phyloP scores from a whole-genome alignment of 2,329 filamentous ascomycete genomes.

The Elsinoe batatas region DNA sequence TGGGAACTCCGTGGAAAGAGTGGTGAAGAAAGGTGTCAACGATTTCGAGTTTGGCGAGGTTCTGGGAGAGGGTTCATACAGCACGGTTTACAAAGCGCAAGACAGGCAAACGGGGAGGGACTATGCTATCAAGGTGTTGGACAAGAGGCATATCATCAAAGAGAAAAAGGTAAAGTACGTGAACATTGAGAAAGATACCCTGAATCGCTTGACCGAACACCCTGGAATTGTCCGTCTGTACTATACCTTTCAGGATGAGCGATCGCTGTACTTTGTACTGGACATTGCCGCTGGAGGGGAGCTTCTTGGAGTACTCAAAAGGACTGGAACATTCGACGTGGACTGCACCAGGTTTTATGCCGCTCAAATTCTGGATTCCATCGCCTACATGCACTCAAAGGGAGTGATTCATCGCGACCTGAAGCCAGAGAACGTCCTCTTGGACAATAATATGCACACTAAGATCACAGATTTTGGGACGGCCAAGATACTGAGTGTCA shows the following conservation, averaged over 20 bases:
- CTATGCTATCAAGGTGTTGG: conserved; percentile 95
- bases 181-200: conserved; percentile 97
- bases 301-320: conserved; percentile 83
- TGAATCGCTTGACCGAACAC: conserved; percentile 92
- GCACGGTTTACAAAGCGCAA: conserved; percentile 84
- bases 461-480: conserved; percentile 99
- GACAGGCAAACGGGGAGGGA: conserved; percentile 91
- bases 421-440: conserved; percentile 91
- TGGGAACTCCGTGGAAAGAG: conserved; percentile 69
- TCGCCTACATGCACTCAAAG: conserved; percentile 95
- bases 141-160: conserved; percentile 98
- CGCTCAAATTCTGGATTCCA: conserved; percentile 89
- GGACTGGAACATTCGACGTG: conserved; percentile 85
- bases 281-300: conserved; percentile 90
- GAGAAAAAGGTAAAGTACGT: conserved; percentile 99
- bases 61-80: conserved; percentile 94
- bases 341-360: conserved; percentile 93
- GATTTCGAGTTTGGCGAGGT: conserved; percentile 91
- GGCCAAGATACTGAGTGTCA: conserved; percentile 71
- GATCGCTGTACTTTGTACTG: conserved; percentile 91
- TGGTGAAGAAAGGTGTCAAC: conserved; percentile 92
- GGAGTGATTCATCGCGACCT: conserved; percentile 94
- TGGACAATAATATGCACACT: conserved; percentile 93
- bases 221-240: conserved; percentile 93
- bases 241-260: conserved; percentile 97